These are phyloP conservation scores for Sphagnum contortum DNA, from an alignment of 225 moss, liverwort and hornwort species.

Conservation along the genomic window DNA sequence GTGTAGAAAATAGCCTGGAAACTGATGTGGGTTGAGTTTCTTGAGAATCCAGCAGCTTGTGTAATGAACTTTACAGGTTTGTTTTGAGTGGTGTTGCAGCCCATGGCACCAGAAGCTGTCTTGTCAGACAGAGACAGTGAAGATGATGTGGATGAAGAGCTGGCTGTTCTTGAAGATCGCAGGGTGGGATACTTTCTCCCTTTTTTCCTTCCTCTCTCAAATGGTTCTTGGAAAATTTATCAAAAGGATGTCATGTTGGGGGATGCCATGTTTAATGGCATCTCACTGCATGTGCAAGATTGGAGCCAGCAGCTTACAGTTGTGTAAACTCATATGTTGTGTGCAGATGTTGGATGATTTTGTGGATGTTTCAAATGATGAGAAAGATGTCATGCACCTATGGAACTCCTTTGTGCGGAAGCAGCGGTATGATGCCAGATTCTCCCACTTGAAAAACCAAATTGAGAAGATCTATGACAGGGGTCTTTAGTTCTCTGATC, in stretches of 20 bases:
- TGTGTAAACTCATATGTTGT: too few species aligned
- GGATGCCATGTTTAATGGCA: too few species aligned
- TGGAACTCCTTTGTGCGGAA: conserved; percentile 99
- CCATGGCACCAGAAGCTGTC: conserved; percentile 81
- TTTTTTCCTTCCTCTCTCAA: not conserved
- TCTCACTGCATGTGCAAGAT: too few species aligned
- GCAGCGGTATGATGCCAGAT: conserved; percentile 43
- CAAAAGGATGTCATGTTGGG: too few species aligned
- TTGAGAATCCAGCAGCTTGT: too few species aligned
- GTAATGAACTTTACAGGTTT: not conserved
- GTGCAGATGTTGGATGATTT: conserved; percentile 96
- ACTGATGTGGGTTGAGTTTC: too few species aligned
- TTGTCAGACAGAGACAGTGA: conserved; percentile 89
- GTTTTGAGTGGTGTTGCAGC: conserved; percentile 28
- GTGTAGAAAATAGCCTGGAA: too few species aligned
- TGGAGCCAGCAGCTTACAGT: too few species aligned
- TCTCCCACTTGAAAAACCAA: too few species aligned
- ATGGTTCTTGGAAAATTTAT: too few species aligned
- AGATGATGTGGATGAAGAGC: conserved; percentile 81
- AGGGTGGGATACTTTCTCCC: conserved; percentile 38
- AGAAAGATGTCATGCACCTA: conserved; percentile 97
- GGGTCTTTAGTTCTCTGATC: not conserved
- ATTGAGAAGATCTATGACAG: not conserved
- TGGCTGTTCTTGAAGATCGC: conserved; percentile 91
- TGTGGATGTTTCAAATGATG: conserved; percentile 85